Evolutionary conservation across 768 basidiomycete genomes (phyloP).

Genomic region (Lactarius psammicola): DNA sequence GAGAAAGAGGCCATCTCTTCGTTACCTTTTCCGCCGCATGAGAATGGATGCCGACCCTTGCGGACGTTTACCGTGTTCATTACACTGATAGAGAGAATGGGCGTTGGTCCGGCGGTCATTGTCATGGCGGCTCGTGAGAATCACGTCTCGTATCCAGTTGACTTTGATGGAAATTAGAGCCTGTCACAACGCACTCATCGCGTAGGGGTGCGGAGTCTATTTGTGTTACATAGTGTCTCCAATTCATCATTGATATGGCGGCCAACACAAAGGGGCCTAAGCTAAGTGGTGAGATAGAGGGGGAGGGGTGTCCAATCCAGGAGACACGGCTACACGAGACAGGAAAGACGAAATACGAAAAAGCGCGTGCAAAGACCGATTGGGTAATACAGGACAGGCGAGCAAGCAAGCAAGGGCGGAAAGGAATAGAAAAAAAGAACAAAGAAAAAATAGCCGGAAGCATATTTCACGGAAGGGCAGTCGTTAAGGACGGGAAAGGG

Average conservation of each 20-base stretch:
- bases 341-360: not conserved
- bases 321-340: slow-evolving; percentile 28
- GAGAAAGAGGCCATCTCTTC: not conserved
- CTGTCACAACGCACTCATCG: slow-evolving; percentile 5
- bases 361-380: slow-evolving; percentile 24
- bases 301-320: slow-evolving; percentile 23
- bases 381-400: slow-evolving; percentile 26
- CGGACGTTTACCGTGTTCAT: slow-evolving; percentile 6
- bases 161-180: not conserved
- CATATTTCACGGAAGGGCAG: slow-evolving; percentile 23
- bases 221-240: slow-evolving; percentile 26
- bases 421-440: not conserved
- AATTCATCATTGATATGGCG: slow-evolving; percentile 23
- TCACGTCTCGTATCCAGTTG: not conserved
- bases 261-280: slow-evolving; percentile 5
- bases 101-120: not conserved
- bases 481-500: slow-evolving; percentile 11
- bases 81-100: too few species aligned
- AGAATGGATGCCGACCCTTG: slow-evolving; percentile 1
- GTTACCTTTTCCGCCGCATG: slow-evolving; percentile 13
- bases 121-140: slow-evolving; percentile 11
- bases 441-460: slow-evolving; percentile 23
- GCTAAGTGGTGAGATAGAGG: slow-evolving; percentile 23
- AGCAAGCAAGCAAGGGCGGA: slow-evolving; percentile 11
- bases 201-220: slow-evolving; percentile 16